Evolutionary conservation across 2,329 filamentous ascomycete species (phyloP).

Genomic region (Alternaria sp.): DNA sequence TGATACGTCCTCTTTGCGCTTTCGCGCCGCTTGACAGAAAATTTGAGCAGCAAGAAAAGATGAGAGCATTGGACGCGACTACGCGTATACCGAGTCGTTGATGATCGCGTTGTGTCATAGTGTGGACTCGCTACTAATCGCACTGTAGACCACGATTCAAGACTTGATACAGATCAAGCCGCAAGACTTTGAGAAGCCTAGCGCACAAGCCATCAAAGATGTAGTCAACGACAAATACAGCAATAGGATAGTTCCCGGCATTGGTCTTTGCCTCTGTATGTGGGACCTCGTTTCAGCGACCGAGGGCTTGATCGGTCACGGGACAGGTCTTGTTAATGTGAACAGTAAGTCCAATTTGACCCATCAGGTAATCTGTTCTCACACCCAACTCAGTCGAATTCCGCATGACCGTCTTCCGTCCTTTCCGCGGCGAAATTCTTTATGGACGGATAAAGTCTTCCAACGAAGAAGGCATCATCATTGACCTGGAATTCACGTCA

Average conservation of each 20-base stretch:
- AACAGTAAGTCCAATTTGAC: constrained; percentile 69
- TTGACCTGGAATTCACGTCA: constrained; percentile 91
- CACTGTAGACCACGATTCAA: constrained; percentile 81
- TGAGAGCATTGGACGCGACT: neutral
- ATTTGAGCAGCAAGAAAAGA: neutral
- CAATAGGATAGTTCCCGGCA: constrained; percentile 95
- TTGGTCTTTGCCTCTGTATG: constrained; percentile 91
- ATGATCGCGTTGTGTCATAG: neutral
- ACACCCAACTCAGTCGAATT: constrained; percentile 75
- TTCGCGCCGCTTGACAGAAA: constrained; percentile 11
- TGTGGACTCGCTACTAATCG: neutral
- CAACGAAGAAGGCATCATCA: constrained; percentile 74
- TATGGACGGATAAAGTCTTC: constrained; percentile 82
- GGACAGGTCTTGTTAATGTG: constrained; percentile 90
- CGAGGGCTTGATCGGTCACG: constrained; percentile 92
- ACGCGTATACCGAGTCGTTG: neutral
- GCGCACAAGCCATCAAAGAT: constrained; percentile 87
- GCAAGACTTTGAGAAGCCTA: constrained; percentile 84
- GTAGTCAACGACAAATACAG: constrained; percentile 97
- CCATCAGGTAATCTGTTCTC: neutral
- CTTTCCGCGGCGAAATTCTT: constrained; percentile 94
- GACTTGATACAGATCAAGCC: constrained; percentile 94
- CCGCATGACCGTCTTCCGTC: constrained; percentile 89
- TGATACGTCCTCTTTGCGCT: neutral
- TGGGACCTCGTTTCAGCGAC: constrained; percentile 90